Percentiles rank a stretch among this genome's conserved stretches.
phyloP scores from a whole-genome alignment of 768 basidiomycete species.

The Boletus reticuloceps region DNA sequence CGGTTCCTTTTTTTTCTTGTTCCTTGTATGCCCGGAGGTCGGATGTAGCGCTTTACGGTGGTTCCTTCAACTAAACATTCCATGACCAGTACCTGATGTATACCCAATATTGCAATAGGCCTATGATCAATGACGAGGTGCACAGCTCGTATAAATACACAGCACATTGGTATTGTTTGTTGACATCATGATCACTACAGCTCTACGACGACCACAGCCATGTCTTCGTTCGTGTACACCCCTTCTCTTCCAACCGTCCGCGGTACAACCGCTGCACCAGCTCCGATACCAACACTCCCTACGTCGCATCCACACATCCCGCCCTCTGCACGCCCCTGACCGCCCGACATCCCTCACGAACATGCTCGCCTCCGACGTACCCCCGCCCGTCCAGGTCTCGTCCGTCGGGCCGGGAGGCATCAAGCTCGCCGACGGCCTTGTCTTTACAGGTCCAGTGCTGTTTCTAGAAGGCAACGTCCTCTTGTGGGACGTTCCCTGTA shows the following conservation, averaged over 20 bases:
- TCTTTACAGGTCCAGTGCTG: slow-evolving; percentile 74
- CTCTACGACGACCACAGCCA: slow-evolving; percentile 1
- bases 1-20: no score
- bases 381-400: slow-evolving; percentile 69
- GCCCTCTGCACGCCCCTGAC: slow-evolving; percentile 8
- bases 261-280: background rate
- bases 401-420: slow-evolving; percentile 65
- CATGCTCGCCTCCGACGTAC: slow-evolving; percentile 66
- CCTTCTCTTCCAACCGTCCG: no score
- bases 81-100: background rate
- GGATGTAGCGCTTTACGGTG: slow-evolving; percentile 5
- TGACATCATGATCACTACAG: no score
- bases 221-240: background rate
- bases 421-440: slow-evolving; percentile 71
- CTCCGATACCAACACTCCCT: background rate
- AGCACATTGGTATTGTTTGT: no score
- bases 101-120: background rate
- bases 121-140: no score
- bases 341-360: slow-evolving; percentile 51
- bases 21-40: background rate
- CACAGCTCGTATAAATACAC: no score
- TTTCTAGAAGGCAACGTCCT: slow-evolving; percentile 86
- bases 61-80: background rate
- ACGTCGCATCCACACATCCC: slow-evolving; percentile 17
- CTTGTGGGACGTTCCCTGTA: slow-evolving; percentile 78